Evolutionary conservation across 768 basidiomycete genomes (phyloP).

Genomic region (Tricholoma flavovirens): DNA sequence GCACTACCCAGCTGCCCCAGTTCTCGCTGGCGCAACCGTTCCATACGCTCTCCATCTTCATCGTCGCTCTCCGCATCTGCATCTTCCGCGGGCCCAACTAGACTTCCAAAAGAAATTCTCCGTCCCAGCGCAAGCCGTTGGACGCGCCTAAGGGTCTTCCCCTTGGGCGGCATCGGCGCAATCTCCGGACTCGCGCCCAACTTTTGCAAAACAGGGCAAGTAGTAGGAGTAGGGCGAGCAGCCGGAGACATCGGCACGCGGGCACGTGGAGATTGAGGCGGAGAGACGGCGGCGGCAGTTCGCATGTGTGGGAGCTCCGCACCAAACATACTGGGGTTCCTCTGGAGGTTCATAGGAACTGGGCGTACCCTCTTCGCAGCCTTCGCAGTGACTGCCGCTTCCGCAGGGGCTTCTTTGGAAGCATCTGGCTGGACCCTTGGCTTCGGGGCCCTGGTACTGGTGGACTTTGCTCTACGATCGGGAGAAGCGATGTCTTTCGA

Average conservation of each 20-base stretch:
- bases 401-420: neutral
- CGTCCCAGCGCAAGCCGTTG: conserved; percentile 42
- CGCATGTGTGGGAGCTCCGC: conserved; percentile 52
- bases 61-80: conserved; percentile 30
- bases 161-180: conserved; percentile 18
- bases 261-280: conserved; percentile 6
- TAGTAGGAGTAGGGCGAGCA: conserved; percentile 6
- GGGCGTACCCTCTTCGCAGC: conserved; percentile 14
- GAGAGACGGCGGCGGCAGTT: conserved; percentile 1
- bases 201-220: neutral
- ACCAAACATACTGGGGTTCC: conserved; percentile 65
- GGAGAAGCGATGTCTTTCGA: conserved; percentile 14
- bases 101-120: conserved; percentile 63
- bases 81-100: conserved; percentile 34
- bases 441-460: conserved; percentile 23
- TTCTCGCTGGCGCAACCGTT: conserved; percentile 11
- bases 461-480: conserved; percentile 9
- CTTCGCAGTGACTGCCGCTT: conserved; percentile 2
- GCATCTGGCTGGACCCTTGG: conserved; percentile 12
- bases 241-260: conserved; percentile 11
- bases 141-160: conserved; percentile 46
- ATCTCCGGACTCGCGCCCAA: conserved; percentile 10
- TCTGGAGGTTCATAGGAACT: conserved; percentile 45
- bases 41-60: conserved; percentile 16
- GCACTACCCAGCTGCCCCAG: conserved; percentile 55